Conservation (phyloP, 2,329 filamentous ascomycete genomes). For the Fusarium haematococcum region DNA sequence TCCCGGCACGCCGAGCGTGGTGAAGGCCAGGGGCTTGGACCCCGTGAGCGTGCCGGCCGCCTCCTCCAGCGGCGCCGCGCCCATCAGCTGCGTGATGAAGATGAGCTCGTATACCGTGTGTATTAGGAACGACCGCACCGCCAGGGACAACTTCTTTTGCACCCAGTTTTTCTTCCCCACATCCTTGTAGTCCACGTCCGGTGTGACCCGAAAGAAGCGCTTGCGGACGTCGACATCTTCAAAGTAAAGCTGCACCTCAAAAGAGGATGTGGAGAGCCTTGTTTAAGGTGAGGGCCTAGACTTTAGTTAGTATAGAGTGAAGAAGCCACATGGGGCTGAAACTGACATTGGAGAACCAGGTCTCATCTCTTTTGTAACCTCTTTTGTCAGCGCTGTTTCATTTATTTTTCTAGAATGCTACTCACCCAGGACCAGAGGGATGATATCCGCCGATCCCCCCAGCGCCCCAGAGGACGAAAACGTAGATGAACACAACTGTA, state of each 20-base stretch:
- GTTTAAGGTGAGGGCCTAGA: neutral
- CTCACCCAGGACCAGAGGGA: neutral
- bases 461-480: neutral
- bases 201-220: neutral
- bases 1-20: neutral
- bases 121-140: neutral
- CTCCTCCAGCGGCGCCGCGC: neutral
- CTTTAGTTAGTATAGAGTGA: neutral
- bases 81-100: neutral
- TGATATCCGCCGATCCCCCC: neutral
- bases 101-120: neutral
- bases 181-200: neutral
- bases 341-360: neutral
- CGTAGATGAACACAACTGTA: neutral
- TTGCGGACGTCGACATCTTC: neutral
- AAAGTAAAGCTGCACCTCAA: neutral
- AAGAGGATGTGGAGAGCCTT: neutral
- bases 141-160: neutral
- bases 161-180: neutral
- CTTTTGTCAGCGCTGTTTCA: neutral
- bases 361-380: neutral
- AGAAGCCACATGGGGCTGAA: neutral
- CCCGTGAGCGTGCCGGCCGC: neutral
- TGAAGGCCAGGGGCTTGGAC: neutral
- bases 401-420: neutral